A percentile compares a stretch with the other conserved stretches of the same genome.
Conservation (phyloP, 257 asterid species). For the Plantago ovata region DNA sequence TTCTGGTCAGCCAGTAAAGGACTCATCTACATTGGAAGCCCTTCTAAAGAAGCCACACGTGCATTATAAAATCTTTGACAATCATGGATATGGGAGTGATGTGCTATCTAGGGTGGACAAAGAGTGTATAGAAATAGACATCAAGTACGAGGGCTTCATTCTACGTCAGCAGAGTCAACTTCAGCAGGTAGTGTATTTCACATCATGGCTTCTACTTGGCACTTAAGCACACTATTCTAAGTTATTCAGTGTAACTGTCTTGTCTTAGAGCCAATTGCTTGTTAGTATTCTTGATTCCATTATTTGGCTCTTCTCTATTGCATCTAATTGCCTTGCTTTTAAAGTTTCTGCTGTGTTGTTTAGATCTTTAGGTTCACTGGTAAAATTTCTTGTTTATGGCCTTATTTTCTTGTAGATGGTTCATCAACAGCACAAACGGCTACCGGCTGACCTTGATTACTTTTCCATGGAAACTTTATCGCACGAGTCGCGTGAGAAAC, state of each 20-base stretch:
- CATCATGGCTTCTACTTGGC: constrained; percentile 10
- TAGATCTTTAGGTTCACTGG: not conserved
- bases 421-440: constrained; percentile 76
- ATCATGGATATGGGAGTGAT: constrained; percentile 86
- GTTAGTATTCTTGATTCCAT: not conserved
- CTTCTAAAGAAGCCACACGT: constrained; percentile 96
- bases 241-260: constrained; percentile 1
- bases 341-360: not conserved
- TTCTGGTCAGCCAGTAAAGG: constrained; percentile 85
- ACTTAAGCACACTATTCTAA: not conserved
- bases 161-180: constrained; percentile 86
- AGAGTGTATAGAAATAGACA: constrained; percentile 89
- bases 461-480: constrained; percentile 73
- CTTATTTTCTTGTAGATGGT: constrained; percentile 61
- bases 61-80: constrained; percentile 68
- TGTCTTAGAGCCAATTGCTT: constrained; percentile 1
- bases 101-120: constrained; percentile 68
- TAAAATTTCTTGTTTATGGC: constrained; percentile 17
- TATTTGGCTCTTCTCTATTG: not conserved
- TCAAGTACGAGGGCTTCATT: constrained; percentile 93
- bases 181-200: constrained; percentile 56
- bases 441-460: constrained; percentile 78
- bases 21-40: constrained; percentile 76
- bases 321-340: not conserved
- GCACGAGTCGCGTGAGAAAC: constrained; percentile 89